Evolutionary conservation across 2,329 filamentous ascomycete species (phyloP), one percentile per base, ranked within the genome.

Genomic region (Cladosporium sp.): DNA sequence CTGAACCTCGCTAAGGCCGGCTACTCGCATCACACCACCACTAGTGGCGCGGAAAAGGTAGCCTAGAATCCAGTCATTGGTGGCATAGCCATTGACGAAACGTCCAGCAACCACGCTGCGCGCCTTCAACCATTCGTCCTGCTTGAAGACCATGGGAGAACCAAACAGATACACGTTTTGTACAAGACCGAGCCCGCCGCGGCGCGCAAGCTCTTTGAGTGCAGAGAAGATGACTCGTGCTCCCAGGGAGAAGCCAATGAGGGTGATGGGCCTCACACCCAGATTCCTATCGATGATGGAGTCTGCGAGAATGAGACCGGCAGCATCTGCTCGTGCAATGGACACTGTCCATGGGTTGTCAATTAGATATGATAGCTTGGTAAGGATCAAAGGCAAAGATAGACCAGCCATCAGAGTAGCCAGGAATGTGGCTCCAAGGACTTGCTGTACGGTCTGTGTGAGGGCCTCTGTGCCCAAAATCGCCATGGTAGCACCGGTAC

Each of bases 341-440:
- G 94, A 97, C n/a, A 97, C 92, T 24, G 89, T 91, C 94, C 94
- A 99, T 0, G 94, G 94, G 69, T 99, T 99, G 73, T 99, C 94
- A 64, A 99, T 97, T 19, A 99, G 81, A 69, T 99, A 99, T 0
- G 93, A 86, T 9, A 99, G 83, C 71, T 99, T 99, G 0, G 93
- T 92, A 44, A 99, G 78, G 25, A 97, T 87, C 40, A 99, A 84
- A 2, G 94, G 94, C n/a, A 97, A 77, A 71, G 95, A 91, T 52
- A 99, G 78, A 34, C 92, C 91, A 39, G 92, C 88, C 93, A 99
- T 97, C 32, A 99, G 79, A 64, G 88, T 85, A 53, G 92, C 85
- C 15, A 99, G 78, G 53, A 99, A 87, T 0, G 94, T 97, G 68
- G 85, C 94, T 42, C 90, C 94, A 12, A 99, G 80, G 7, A 97